These are phyloP conservation scores for Candida pini DNA, from an alignment of 805 yeast species.

Conservation along the genomic window DNA sequence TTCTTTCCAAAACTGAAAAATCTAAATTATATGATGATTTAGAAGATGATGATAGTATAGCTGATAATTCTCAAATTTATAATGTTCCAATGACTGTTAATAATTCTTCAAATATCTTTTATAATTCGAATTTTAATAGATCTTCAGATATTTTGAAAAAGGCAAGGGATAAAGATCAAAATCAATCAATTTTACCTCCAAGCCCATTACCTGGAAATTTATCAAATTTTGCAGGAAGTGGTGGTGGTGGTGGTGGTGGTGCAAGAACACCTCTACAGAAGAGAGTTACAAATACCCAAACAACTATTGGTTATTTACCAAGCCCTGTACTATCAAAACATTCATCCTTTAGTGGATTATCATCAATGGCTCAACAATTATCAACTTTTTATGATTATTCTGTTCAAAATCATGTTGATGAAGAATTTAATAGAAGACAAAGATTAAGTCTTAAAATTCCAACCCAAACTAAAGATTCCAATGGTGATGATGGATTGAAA, in stretches of 20 bases:
- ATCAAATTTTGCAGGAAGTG: not conserved
- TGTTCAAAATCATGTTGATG: slow-evolving; percentile 29
- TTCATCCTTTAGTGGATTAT: slow-evolving; percentile 22
- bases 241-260: not conserved
- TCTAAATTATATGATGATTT: slow-evolving; percentile 26
- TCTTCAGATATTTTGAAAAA: slow-evolving; percentile 20
- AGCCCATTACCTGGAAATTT: slow-evolving; percentile 43
- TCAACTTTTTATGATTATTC: slow-evolving; percentile 37
- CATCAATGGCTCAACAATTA: slow-evolving; percentile 34
- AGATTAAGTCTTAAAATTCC: slow-evolving; percentile 33
- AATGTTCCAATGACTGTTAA: slow-evolving; percentile 46
- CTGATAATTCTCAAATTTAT: slow-evolving; percentile 39
- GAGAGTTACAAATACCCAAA: not conserved
- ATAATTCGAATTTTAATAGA: slow-evolving; percentile 10
- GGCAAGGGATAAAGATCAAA: slow-evolving; percentile 19
- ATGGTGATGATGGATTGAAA: slow-evolving; percentile 31
- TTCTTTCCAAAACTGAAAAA: slow-evolving; percentile 21
- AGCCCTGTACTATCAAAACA: slow-evolving; percentile 23
- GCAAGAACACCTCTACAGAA: not conserved
- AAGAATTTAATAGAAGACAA: slow-evolving; percentile 33
- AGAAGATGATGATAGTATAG: slow-evolving; percentile 31
- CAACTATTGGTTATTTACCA: slow-evolving; percentile 5
- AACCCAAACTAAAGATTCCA: slow-evolving; percentile 25
- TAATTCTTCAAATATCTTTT: slow-evolving; percentile 27
- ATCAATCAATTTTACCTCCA: slow-evolving; percentile 33